Base-by-base conservation (phyloP, 352 stramenopile genomes). In the Phytophthora cactorum region DNA sequence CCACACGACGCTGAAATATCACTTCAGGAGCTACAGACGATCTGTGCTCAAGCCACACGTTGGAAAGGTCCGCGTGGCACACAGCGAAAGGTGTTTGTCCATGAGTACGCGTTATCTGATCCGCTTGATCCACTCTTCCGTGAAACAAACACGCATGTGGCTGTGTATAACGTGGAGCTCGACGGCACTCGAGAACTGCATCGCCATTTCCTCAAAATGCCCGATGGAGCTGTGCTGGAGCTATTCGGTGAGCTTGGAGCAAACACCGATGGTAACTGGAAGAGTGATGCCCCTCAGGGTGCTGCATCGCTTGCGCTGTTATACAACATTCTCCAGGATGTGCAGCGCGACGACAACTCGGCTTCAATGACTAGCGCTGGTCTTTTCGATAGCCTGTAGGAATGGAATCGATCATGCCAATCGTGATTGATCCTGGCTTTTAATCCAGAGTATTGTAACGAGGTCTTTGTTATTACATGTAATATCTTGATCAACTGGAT, bases 1-100 rank as follows among this genome's bases (percentile, higher is more conserved):
- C 92, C 92, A n/a, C 81, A 97, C 44, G 91, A 98, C 69, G 82
- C 88, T 50, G 92, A 98, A 47, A 61, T 98, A 15, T 92, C 84
- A 3, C 53, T 85, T 2, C 66, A 84, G 12, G 91, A 97, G 63
- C 66, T 98, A 12, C 57, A 80, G 25, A 63, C 75, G n/a, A 78
- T 96, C 8, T 92, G 82, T 63, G 74, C 75, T 14, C 63, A 82
- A 15, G 88, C 89, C 1, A 65, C 53, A n/a, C 79, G 78, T 1
- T 97, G 84, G 81, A 84, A 84, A 66, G 84, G 79, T 0, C 76
- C 81, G 4, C 66, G 66, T 5, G 90, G 88, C 10, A 72, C 73
- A 1, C 79, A 85, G 41, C 79, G 88, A 27, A 92, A 91, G 53
- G 86, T 96, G 6, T 87, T 90, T 68, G 86, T 97, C 28, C 83